Evolutionary conservation across 345 rosid species (phyloP).

Genomic region (Populus deltoides): DNA sequence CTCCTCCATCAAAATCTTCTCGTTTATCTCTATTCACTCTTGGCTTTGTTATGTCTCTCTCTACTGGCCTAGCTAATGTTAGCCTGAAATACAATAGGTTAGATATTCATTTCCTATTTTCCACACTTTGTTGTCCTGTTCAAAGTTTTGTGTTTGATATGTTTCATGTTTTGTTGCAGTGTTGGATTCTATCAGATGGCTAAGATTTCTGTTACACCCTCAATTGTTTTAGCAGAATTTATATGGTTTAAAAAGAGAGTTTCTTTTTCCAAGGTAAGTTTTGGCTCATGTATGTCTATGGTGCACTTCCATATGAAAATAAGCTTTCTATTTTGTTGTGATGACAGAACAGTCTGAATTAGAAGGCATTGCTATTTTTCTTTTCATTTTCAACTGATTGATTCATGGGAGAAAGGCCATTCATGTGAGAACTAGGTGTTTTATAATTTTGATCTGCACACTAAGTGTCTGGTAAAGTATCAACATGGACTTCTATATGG

Average conservation of each 20-base stretch:
- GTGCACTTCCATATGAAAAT: not conserved
- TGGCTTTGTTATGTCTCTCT: constrained; percentile 84
- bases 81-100: constrained; percentile 97
- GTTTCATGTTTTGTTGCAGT: constrained; percentile 30
- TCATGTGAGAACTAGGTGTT: not conserved
- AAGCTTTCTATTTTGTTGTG: not conserved
- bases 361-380: not conserved
- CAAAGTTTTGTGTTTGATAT: not conserved
- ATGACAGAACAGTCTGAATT: not conserved
- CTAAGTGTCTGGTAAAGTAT: not conserved
- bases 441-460: not conserved
- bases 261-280: constrained; percentile 67
- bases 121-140: not conserved
- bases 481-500: not conserved
- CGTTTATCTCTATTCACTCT: constrained; percentile 60
- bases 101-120: not conserved
- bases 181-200: constrained; percentile 99
- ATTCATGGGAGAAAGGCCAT: not conserved
- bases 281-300: not conserved
- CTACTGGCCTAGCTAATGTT: constrained; percentile 96
- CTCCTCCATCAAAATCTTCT: constrained; percentile 67
- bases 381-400: not conserved
- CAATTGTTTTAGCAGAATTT: constrained; percentile 88
- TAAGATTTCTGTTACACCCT: constrained; percentile 89
- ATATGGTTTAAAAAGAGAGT: constrained; percentile 68